Evolutionary conservation across 352 stramenopile genomes (phyloP).

Genomic region (Phytopythium chamaehyphon): DNA sequence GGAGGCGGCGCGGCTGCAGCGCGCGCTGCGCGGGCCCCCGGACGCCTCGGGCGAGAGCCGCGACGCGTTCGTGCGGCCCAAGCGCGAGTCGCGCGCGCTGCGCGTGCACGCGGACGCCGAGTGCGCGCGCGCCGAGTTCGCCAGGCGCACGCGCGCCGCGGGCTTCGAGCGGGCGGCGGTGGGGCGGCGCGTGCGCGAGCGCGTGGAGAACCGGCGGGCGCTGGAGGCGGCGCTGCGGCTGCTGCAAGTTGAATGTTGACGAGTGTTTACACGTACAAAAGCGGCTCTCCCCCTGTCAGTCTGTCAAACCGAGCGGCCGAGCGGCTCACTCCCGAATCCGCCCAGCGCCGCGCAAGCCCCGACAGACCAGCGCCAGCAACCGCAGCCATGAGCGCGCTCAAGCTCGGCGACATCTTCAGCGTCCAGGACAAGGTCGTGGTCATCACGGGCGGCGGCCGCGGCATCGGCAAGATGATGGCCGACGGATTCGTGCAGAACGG

Average conservation of each 20-base stretch:
- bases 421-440: conserved; percentile 82
- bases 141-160: conserved; percentile 28
- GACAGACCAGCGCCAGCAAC: background rate
- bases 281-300: background rate
- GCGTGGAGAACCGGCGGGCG: conserved; percentile 32
- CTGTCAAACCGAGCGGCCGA: too few species aligned
- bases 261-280: too few species aligned
- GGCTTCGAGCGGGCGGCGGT: conserved; percentile 49
- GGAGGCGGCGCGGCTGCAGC: conserved; percentile 14
- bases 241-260: background rate
- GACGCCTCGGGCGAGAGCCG: conserved; percentile 32
- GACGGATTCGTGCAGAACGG: conserved; percentile 89
- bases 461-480: conserved; percentile 95
- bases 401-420: conserved; percentile 47
- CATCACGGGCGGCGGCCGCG: conserved; percentile 91
- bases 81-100: conserved; percentile 25
- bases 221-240: conserved; percentile 26
- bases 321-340: background rate
- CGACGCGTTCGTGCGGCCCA: conserved; percentile 53
- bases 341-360: too few species aligned
- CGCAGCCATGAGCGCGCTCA: conserved; percentile 14
- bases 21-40: conserved; percentile 32
- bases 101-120: conserved; percentile 46
- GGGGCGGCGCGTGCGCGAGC: conserved; percentile 47
- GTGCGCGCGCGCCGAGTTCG: conserved; percentile 30